Evolutionary conservation across 768 basidiomycete species (phyloP), one percentile per base, ranked within the genome.

Genomic region (Kwoniella sp.): DNA sequence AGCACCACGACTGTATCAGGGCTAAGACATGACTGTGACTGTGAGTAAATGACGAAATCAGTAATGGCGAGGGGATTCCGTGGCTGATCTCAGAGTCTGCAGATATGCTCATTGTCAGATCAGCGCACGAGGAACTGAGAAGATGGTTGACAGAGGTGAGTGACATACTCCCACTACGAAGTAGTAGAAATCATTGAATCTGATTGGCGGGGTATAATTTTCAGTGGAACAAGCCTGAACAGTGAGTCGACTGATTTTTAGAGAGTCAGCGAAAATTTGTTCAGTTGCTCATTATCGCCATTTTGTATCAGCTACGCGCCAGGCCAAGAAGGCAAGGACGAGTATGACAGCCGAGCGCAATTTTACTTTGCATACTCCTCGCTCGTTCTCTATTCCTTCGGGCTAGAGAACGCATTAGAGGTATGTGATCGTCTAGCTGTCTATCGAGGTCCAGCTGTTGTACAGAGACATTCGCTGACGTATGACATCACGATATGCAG

Each of bases 341-440:
- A 71, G 15, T 75, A 72, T 58, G 72, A 73, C 31, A 62, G 55
- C 20, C 61, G 74, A 47, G 84, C 86, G 28, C 83, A 86, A 69
- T 94, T 93, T 76, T 92, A 92, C 78, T 90, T 86, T 82, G 86
- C 91, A 77, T 95, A 95, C 73, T 87, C 89, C 26, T 70, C 72
- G 4, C 86, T 99, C 57, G 91, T 96, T 38, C 83, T 97, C 63
- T 93, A 96, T 77, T 95, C 94, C 0, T 99, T 99, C 72, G 95
- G 95, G 12, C 85, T 99, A 48, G 94, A 99, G 80, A 91, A 95
- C 75, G 92, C 95, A n/a, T 82, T 97, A 61, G 94, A 95, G 81
- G 65, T 63, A 25, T n/a, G 66, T 55, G 11, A 2, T 7, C 12
- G 12, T 15, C 41, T 26, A 11, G n/a, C n/a, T n/a, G n/a, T n/a